Percentiles rank a stretch among this genome's conserved stretches.
These are phyloP conservation scores for Biscogniauxia mediterranea DNA, from an alignment of 2,329 filamentous ascomycete genomes.

Conservation along the genomic window DNA sequence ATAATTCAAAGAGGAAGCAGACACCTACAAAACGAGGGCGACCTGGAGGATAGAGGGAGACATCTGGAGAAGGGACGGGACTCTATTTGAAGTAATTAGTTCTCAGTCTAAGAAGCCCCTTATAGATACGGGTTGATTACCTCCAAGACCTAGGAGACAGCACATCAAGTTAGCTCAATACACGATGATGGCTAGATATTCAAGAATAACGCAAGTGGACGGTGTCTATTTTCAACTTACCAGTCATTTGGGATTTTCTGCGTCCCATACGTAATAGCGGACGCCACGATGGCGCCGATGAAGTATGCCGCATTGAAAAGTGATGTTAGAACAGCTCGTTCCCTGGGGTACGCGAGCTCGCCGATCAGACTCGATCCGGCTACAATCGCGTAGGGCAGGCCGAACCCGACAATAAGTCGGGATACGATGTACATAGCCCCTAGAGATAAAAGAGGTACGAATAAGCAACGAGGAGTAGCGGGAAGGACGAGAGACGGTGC, in stretches of 20 bases:
- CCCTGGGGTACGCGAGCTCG: slow-evolving; percentile 60
- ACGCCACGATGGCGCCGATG: slow-evolving; percentile 50
- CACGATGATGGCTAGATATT: background rate
- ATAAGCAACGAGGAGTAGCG: slow-evolving; percentile 4
- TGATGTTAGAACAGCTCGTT: slow-evolving; percentile 57
- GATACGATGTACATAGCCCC: slow-evolving; percentile 60
- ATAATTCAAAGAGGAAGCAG: background rate
- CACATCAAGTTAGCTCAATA: slow-evolving; percentile 12
- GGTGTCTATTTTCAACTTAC: slow-evolving; percentile 14
- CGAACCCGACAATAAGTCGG: slow-evolving; percentile 58
- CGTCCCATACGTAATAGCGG: slow-evolving; percentile 49
- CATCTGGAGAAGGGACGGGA: slow-evolving; percentile 46
- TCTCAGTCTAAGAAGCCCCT: background rate
- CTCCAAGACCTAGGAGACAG: slow-evolving; percentile 28
- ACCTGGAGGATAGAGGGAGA: slow-evolving; percentile 40
- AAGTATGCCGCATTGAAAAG: slow-evolving; percentile 60
- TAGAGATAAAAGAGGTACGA: slow-evolving; percentile 18
- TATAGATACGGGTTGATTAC: slow-evolving; percentile 24
- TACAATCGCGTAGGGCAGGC: slow-evolving; percentile 60
- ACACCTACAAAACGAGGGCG: slow-evolving; percentile 37
- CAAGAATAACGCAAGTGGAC: background rate
- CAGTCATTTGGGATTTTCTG: slow-evolving; percentile 29
- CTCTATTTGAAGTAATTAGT: slow-evolving; percentile 28
- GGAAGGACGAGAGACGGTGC: background rate
- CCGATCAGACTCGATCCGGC: slow-evolving; percentile 57